Evolutionary conservation across 352 stramenopile genomes (phyloP).

Genomic region (Phytopythium mirpurense): DNA sequence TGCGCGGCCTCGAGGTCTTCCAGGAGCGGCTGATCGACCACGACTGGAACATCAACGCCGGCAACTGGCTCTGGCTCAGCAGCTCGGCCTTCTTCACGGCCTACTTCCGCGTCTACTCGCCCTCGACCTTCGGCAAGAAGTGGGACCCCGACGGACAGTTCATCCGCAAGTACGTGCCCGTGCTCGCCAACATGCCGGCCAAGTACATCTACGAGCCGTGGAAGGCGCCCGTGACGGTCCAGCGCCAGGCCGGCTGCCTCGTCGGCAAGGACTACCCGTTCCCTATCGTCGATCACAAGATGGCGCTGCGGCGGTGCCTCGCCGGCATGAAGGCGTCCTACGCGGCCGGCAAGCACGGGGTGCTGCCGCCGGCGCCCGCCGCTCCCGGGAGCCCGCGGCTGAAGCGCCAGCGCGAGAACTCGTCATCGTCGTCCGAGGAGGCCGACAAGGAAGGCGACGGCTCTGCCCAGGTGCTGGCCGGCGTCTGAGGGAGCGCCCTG

Average conservation of each 20-base stretch:
- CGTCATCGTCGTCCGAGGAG: slow-evolving; percentile 21
- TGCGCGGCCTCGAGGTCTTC: slow-evolving; percentile 88
- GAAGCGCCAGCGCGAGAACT: slow-evolving; percentile 33
- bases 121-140: slow-evolving; percentile 94
- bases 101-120: slow-evolving; percentile 97
- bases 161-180: slow-evolving; percentile 92
- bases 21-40: slow-evolving; percentile 95
- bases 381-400: slow-evolving; percentile 16
- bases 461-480: slow-evolving; percentile 4
- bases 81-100: slow-evolving; percentile 95
- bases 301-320: slow-evolving; percentile 88
- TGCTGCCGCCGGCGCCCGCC: slow-evolving; percentile 5
- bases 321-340: slow-evolving; percentile 89
- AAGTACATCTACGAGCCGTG: slow-evolving; percentile 99
- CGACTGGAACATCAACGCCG: slow-evolving; percentile 96
- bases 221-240: slow-evolving; percentile 90
- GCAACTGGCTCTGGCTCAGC: slow-evolving; percentile 97
- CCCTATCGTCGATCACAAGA: slow-evolving; percentile 94
- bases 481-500: neutral
- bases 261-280: slow-evolving; percentile 93
- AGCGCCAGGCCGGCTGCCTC: slow-evolving; percentile 77
- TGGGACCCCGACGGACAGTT: slow-evolving; percentile 91
- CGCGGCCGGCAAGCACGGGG: slow-evolving; percentile 31
- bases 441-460: slow-evolving; percentile 13
- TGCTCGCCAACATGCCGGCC: slow-evolving; percentile 85